phyloP scores from a whole-genome alignment of 257 asterid genomes.

The Fraxinus pennsylvanica region DNA sequence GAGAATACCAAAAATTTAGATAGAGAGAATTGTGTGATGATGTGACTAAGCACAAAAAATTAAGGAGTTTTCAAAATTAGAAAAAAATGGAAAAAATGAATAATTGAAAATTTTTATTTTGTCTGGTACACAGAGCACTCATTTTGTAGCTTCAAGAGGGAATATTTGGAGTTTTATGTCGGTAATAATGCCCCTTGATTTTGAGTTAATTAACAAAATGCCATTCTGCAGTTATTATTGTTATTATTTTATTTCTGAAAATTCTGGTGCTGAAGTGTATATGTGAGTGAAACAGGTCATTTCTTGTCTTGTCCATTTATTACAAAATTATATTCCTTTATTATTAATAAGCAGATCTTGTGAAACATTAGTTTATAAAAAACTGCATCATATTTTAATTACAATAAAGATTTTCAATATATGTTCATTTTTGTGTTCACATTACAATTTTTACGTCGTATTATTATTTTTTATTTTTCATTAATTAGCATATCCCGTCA shows the following conservation, averaged over 20 bases:
- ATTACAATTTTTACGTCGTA: too few species aligned
- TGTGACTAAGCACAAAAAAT: conserved; percentile 3
- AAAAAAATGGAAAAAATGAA: neutral
- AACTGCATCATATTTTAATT: too few species aligned
- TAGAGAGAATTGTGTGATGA: conserved; percentile 16
- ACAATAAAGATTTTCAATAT: too few species aligned
- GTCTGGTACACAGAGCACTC: conserved; percentile 26
- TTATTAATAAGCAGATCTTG: neutral
- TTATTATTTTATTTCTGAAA: neutral
- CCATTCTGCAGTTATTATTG: conserved; percentile 17
- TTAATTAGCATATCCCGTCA: too few species aligned
- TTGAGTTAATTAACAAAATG: conserved; percentile 16
- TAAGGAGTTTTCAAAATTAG: too few species aligned
- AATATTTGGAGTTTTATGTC: conserved; percentile 27
- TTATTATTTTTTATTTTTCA: too few species aligned
- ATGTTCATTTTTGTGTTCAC: too few species aligned
- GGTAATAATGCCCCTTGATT: conserved; percentile 13
- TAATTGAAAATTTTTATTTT: conserved; percentile 21
- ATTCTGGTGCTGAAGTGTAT: neutral
- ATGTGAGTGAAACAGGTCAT: conserved; percentile 5
- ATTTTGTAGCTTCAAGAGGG: conserved; percentile 23
- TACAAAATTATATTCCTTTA: conserved; percentile 9
- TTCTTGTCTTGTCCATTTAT: conserved; percentile 10
- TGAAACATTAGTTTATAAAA: neutral
- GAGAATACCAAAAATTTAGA: conserved; percentile 7